Evolutionary conservation across 208 protist genomes (phyloP).

Genomic region (Trypanosoma mega): DNA sequence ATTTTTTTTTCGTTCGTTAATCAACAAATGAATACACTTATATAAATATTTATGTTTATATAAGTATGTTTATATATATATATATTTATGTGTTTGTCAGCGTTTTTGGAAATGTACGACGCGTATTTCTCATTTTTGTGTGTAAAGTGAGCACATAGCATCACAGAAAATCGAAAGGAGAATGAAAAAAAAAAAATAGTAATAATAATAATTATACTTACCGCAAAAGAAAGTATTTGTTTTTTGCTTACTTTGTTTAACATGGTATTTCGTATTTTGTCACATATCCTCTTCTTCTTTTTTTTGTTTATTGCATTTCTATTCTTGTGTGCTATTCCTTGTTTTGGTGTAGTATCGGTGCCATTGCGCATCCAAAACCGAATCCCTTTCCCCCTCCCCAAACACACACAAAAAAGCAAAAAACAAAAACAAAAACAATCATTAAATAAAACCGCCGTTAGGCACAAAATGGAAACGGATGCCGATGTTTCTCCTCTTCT

Average conservation of each 20-base stretch:
- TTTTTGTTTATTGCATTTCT: conserved; percentile 17
- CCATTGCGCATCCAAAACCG: not conserved
- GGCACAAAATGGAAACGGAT: conserved; percentile 57
- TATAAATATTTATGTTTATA: not conserved
- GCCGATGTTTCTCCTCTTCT: conserved; percentile 52
- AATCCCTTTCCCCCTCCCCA: no score
- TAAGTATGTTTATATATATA: not conserved
- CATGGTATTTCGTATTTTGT: not conserved
- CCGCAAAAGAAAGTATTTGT: not conserved
- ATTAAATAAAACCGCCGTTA: not conserved
- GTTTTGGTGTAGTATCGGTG: conserved; percentile 4
- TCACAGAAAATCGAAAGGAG: not conserved
- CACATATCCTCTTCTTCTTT: conserved; percentile 17
- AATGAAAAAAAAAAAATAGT: not conserved
- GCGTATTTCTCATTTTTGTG: no score
- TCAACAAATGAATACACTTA: not conserved
- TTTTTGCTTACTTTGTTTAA: conserved; percentile 14
- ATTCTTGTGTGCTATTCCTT: conserved; percentile 4
- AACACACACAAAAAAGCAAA: conserved; percentile 3
- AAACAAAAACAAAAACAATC: not conserved
- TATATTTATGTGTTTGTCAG: no score
- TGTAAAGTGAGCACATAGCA: no score
- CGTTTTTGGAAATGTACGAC: no score
- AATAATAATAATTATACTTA: not conserved
- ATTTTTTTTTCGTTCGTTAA: not conserved